A percentile compares a stretch with the other conserved stretches of the same genome.
These are phyloP conservation scores for Neurospora sp. DNA, from an alignment of 495 filamentous ascomycete species.

Conservation along the genomic window DNA sequence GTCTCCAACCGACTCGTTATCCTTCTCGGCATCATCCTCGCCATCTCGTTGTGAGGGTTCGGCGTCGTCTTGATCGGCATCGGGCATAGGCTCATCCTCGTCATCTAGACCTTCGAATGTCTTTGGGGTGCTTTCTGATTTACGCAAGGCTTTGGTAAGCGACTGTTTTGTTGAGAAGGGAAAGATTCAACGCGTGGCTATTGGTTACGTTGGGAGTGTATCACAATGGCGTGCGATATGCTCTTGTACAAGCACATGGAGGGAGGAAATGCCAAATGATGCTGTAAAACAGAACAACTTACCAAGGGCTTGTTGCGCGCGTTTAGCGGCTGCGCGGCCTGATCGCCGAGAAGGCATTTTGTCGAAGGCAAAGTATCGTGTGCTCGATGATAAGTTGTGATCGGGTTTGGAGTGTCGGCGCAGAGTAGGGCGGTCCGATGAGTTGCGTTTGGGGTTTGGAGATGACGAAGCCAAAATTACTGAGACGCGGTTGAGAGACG, in stretches of 20 bases:
- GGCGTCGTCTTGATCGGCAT: constrained; percentile 32
- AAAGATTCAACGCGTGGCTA: not conserved
- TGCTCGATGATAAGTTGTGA: not conserved
- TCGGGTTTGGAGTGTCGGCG: not conserved
- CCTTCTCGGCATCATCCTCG: constrained; percentile 27
- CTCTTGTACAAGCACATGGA: not conserved
- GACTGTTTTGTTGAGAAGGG: not conserved
- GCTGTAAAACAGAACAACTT: constrained; percentile 2
- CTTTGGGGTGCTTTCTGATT: constrained; percentile 42
- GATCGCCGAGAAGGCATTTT: constrained; percentile 23
- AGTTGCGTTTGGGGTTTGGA: not conserved
- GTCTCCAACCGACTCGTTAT: constrained; percentile 31
- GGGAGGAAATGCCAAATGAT: not conserved
- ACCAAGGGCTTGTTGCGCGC: constrained; percentile 24
- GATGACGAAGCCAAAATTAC: not conserved
- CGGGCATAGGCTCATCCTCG: constrained; percentile 42
- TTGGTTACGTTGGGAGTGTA: not conserved
- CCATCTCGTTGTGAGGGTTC: constrained; percentile 16
- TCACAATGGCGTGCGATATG: not conserved
- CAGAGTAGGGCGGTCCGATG: not conserved
- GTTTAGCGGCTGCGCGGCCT: constrained; percentile 23
- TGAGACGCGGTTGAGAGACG: not conserved
- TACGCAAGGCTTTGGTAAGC: constrained; percentile 6
- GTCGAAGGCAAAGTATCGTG: not conserved
- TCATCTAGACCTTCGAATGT: constrained; percentile 38